Conservation (phyloP, 2,329 filamentous ascomycete genomes). For the Plectosphaerella plurivora region DNA sequence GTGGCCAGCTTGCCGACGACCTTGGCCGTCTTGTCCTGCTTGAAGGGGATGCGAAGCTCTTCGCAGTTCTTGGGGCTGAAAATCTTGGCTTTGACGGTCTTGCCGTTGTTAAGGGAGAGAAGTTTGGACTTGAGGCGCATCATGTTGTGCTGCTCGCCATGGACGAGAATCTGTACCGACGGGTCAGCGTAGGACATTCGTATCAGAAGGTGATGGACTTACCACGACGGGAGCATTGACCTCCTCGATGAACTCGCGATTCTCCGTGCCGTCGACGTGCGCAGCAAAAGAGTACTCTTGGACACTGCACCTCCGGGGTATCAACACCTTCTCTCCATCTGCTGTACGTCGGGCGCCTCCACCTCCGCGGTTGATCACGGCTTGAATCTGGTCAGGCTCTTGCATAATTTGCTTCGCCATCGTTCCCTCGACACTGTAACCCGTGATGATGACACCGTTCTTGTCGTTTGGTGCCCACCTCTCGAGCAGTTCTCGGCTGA, state of each 20-base stretch:
- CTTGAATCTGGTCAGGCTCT: constrained; percentile 91
- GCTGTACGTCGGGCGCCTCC: constrained; percentile 60
- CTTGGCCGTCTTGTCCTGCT: constrained; percentile 90
- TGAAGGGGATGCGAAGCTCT: constrained; percentile 91
- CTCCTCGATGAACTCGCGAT: constrained; percentile 94
- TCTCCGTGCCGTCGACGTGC: constrained; percentile 93
- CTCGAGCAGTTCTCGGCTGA: constrained; percentile 87
- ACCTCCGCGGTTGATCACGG: constrained; percentile 76
- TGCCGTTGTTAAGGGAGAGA: constrained; percentile 82
- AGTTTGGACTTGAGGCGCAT: constrained; percentile 94
- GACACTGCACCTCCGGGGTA: constrained; percentile 86
- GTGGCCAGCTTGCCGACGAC: constrained; percentile 92
- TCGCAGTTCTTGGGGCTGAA: constrained; percentile 94
- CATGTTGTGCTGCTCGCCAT: constrained; percentile 98
- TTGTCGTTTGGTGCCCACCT: constrained; percentile 94
- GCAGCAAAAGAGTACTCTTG: constrained; percentile 95
- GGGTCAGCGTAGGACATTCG: background rate
- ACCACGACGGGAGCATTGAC: constrained; percentile 88
- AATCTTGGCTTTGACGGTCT: constrained; percentile 79
- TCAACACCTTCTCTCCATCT: constrained; percentile 83
- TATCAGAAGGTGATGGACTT: constrained; percentile 35
- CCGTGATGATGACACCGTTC: constrained; percentile 97
- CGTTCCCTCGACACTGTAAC: constrained; percentile 96
- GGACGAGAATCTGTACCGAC: constrained; percentile 75
- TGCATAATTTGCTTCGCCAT: constrained; percentile 97